Percentiles rank a stretch among this genome's conserved stretches.
Evolutionary conservation across 768 basidiomycete species (phyloP).

Genomic region (Kwoniella dendrophila): DNA sequence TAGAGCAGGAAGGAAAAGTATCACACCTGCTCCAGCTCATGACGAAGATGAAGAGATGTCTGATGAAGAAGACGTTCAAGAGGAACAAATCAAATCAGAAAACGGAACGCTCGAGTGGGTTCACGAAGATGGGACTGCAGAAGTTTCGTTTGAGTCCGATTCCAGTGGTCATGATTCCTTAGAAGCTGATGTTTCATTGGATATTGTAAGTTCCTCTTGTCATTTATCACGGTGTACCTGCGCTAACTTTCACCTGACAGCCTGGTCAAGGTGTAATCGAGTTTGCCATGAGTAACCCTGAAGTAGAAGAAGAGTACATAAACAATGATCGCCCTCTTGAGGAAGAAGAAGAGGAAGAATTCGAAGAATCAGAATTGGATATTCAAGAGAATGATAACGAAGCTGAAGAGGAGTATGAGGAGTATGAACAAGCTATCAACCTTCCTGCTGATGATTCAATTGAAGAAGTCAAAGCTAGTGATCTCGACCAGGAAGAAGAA

Average conservation of each 20-base stretch:
- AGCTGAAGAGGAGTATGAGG: constrained; percentile 3
- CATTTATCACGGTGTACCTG: not conserved
- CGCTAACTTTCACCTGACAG: not conserved
- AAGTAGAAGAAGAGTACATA: constrained; percentile 27
- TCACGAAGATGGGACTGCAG: constrained; percentile 30
- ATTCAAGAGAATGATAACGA: constrained; percentile 1
- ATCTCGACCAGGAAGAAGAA: not conserved
- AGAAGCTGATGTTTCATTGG: constrained; percentile 48
- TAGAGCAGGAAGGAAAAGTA: too few species aligned
- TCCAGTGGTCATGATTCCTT: constrained; percentile 61
- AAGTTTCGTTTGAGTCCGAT: constrained; percentile 62
- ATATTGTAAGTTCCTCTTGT: constrained; percentile 42
- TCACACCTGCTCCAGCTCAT: not conserved
- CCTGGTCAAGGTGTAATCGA: constrained; percentile 16
- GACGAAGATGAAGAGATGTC: constrained; percentile 12
- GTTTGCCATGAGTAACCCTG: constrained; percentile 10
- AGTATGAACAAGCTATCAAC: constrained; percentile 16
- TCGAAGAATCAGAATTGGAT: constrained; percentile 2
- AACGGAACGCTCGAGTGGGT: constrained; percentile 29
- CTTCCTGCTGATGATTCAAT: not conserved
- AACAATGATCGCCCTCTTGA: constrained; percentile 8
- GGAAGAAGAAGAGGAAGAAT: constrained; percentile 13
- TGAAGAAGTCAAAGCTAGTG: not conserved
- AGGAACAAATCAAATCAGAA: constrained; percentile 14
- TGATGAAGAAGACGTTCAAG: constrained; percentile 22